Conservation (phyloP, 2,329 filamentous ascomycete species). For the Chrysosporium keratinophilum region DNA sequence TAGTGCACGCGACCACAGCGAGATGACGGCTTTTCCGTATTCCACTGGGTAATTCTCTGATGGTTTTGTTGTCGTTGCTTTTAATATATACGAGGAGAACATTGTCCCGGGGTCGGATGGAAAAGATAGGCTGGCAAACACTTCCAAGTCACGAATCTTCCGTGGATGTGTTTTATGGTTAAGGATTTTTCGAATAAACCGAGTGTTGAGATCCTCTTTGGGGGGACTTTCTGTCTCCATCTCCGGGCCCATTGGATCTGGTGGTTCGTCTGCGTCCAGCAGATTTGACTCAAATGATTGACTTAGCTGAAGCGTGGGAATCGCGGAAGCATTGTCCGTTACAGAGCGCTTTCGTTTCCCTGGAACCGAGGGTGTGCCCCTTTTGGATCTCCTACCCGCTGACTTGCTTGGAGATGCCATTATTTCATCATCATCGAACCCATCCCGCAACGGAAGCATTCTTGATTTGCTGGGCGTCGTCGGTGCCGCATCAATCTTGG, state of each 20-base stretch:
- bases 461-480: conserved; percentile 44
- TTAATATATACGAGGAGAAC: conserved; percentile 46
- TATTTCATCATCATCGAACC: conserved; percentile 54
- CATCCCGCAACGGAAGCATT: conserved; percentile 45
- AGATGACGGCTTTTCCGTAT: conserved; percentile 42
- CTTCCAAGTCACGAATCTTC: conserved; percentile 45
- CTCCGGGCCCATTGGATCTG: conserved; percentile 18
- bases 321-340: conserved; percentile 44
- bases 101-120: conserved; percentile 42
- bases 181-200: conserved; percentile 45
- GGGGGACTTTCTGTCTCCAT: conserved; percentile 22
- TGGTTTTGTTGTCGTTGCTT: conserved; percentile 38
- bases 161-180: conserved; percentile 44
- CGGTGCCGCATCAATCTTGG: conserved; percentile 32
- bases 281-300: conserved; percentile 21
- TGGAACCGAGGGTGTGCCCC: conserved; percentile 46
- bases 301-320: conserved; percentile 34
- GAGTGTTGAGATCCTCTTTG: conserved; percentile 22
- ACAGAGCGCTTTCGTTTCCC: conserved; percentile 48
- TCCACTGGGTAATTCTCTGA: conserved; percentile 39
- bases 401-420: conserved; percentile 47
- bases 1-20: conserved; percentile 48
- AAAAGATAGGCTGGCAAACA: conserved; percentile 42
- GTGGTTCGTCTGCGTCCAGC: conserved; percentile 17
- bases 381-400: conserved; percentile 36